Percentiles rank a stretch among this genome's conserved stretches.
Evolutionary conservation across 2,329 filamentous ascomycete genomes (phyloP).

Genomic region (Aspergillus sp.): DNA sequence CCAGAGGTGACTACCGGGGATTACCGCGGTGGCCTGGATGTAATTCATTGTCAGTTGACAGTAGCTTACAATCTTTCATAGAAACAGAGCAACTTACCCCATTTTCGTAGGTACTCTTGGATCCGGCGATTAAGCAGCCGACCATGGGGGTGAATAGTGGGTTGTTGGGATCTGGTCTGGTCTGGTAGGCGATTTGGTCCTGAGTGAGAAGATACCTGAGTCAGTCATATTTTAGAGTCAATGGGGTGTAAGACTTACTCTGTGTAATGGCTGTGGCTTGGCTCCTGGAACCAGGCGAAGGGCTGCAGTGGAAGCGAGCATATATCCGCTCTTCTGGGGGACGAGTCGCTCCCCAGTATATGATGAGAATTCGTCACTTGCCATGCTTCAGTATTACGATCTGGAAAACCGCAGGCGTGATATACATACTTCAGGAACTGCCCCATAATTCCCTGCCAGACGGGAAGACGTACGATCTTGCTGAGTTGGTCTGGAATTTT

Average conservation of each 20-base stretch:
- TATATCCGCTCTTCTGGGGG: slow-evolving; percentile 8
- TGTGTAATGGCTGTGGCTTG: slow-evolving; percentile 5
- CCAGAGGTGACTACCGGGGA: slow-evolving; percentile 6
- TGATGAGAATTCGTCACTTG: slow-evolving; percentile 5
- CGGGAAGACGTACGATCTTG: slow-evolving; percentile 3
- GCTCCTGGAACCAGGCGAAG: slow-evolving; percentile 5
- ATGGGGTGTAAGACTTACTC: background rate
- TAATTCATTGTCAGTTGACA: background rate
- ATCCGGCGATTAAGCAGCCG: slow-evolving; percentile 6
- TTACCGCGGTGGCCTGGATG: slow-evolving; percentile 3
- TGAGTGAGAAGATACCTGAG: background rate
- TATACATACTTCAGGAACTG: background rate
- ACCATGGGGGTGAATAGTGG: slow-evolving; percentile 8
- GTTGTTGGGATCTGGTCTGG: slow-evolving; percentile 2
- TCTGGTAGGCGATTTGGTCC: slow-evolving; percentile 9
- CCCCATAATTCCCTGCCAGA: slow-evolving; percentile 5
- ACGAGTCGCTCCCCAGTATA: slow-evolving; percentile 4
- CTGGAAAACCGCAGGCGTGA: no score
- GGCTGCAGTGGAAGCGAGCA: slow-evolving; percentile 5
- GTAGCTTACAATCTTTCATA: background rate
- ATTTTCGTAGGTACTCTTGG: slow-evolving; percentile 4
- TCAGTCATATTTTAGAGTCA: background rate
- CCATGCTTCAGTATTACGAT: background rate
- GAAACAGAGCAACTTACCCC: background rate
- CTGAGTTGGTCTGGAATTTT: slow-evolving; percentile 4